Percentiles rank a stretch among this genome's conserved stretches.
These are phyloP conservation scores for Microcos paniculata DNA, from an alignment of 345 rosid species.

Conservation along the genomic window DNA sequence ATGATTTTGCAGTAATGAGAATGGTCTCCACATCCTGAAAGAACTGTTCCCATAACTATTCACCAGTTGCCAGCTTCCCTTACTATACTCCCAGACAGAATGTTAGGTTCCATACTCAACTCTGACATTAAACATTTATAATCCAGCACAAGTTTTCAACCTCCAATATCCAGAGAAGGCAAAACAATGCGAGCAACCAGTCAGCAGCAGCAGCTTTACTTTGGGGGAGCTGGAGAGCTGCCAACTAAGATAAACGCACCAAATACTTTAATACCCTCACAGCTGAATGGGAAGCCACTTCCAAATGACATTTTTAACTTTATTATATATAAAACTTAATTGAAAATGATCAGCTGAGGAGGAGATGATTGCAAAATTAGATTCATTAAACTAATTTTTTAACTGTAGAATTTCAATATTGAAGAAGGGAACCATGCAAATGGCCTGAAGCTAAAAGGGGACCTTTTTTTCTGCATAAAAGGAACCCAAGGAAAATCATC, in stretches of 20 bases:
- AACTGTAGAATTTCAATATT: no score
- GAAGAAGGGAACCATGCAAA: neutral
- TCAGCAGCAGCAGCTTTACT: neutral
- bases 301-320: no score
- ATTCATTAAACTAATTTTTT: no score
- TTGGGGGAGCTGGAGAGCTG: neutral
- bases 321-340: no score
- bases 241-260: neutral
- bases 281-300: no score
- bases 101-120: neutral
- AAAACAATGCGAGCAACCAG: neutral
- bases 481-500: conserved; percentile 4
- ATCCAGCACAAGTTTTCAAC: neutral
- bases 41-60: no score
- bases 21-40: neutral
- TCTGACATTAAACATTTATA: no score
- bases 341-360: no score
- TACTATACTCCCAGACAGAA: no score
- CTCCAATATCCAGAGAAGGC: neutral
- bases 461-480: neutral
- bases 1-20: neutral
- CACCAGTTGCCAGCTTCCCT: no score
- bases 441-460: neutral
- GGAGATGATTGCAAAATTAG: no score
- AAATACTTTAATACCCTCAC: no score